phyloP scores from a whole-genome alignment of 176 grass and related monocot species.

The Carex scoparia region DNA sequence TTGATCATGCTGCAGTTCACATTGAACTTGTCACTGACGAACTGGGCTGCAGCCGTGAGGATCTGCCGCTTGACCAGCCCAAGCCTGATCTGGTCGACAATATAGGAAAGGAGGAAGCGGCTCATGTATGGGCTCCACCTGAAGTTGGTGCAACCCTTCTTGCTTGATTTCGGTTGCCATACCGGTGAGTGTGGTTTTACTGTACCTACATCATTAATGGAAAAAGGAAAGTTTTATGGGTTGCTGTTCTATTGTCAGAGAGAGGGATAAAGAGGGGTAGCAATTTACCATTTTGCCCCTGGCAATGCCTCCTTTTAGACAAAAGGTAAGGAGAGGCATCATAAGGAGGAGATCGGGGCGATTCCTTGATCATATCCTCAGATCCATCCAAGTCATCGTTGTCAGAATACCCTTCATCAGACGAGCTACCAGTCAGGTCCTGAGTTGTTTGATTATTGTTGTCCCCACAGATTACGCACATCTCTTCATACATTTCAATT shows the following conservation, averaged over 20 bases:
- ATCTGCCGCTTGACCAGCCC: conserved; percentile 11
- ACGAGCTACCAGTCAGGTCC: background rate
- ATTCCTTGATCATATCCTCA: background rate
- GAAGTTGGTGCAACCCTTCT: conserved; percentile 7
- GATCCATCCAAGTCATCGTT: background rate
- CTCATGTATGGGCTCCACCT: conserved; percentile 21
- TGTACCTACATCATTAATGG: background rate
- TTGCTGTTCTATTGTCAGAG: background rate
- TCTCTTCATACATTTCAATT: conserved; percentile 16
- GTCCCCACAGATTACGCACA: background rate
- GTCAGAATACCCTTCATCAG: conserved; percentile 6
- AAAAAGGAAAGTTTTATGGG: background rate
- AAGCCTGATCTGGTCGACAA: conserved; percentile 9
- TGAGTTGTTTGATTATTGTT: background rate
- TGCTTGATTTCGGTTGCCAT: background rate
- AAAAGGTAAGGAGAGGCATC: background rate
- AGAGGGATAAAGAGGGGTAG: background rate
- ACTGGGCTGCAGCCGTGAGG: background rate
- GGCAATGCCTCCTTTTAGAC: background rate
- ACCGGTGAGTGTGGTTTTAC: background rate
- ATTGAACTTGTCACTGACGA: background rate
- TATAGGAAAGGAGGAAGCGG: conserved; percentile 6
- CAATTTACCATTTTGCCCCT: conserved; percentile 10
- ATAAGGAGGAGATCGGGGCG: background rate
- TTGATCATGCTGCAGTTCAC: conserved; percentile 5